A percentile compares a stretch with the other conserved stretches of the same genome.
phyloP scores from a whole-genome alignment of 2,329 filamentous ascomycete genomes.

The Myriosclerotinia curreyana region DNA sequence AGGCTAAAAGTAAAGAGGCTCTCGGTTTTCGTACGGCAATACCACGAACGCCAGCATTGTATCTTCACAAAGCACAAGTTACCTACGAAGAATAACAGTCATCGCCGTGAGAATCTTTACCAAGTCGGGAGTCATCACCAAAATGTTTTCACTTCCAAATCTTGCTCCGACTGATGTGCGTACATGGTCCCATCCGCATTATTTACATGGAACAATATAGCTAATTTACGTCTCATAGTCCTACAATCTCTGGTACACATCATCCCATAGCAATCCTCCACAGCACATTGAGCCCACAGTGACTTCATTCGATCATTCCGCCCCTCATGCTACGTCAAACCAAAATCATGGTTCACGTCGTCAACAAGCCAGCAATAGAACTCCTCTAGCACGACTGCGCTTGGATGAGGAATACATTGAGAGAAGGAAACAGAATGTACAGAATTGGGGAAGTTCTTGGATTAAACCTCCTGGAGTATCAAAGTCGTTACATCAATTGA shows the following conservation, averaged over 20 bases:
- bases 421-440: constrained; percentile 74
- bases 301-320: constrained; percentile 36
- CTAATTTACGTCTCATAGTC: constrained; percentile 48
- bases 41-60: not conserved
- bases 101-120: not conserved
- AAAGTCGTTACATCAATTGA: constrained; percentile 87
- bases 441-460: constrained; percentile 86
- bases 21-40: not conserved
- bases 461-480: constrained; percentile 81
- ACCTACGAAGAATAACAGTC: not conserved
- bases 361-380: constrained; percentile 51
- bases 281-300: constrained; percentile 34
- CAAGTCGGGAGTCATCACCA: not conserved
- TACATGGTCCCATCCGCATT: constrained; percentile 19
- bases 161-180: constrained; percentile 69
- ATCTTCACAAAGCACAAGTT: not conserved
- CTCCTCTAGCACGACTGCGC: constrained; percentile 65
- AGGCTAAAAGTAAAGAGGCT: not conserved
- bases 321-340: constrained; percentile 22
- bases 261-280: constrained; percentile 45
- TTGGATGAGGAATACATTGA: constrained; percentile 75
- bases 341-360: constrained; percentile 39
- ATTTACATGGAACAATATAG: constrained; percentile 17
- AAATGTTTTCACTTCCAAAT: constrained; percentile 60
- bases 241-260: constrained; percentile 71